Evolutionary conservation across 352 stramenopile genomes (phyloP).

Genomic region (Globisporangium emineosum): DNA sequence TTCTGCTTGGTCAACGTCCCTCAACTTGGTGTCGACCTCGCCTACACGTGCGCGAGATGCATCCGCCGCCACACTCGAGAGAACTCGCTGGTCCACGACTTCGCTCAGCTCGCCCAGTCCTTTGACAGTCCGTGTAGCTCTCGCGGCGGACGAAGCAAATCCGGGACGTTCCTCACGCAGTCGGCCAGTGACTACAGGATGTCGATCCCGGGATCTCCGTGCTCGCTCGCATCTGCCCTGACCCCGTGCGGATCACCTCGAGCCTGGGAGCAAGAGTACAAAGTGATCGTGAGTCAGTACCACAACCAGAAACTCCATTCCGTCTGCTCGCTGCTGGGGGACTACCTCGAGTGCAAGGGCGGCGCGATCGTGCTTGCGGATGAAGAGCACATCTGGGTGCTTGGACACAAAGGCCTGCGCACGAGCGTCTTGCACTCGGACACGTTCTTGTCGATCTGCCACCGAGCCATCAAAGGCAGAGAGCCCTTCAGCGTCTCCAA

Average conservation of each 20-base stretch:
- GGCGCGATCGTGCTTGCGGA: constrained; percentile 63
- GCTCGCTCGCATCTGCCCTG: constrained; percentile 37
- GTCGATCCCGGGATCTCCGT: constrained; percentile 4
- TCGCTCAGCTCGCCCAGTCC: constrained; percentile 39
- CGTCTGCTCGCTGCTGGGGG: constrained; percentile 56
- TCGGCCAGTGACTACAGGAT: constrained; percentile 7
- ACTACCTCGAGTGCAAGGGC: constrained; percentile 72
- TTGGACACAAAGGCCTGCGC: constrained; percentile 57
- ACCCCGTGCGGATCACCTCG: constrained; percentile 31
- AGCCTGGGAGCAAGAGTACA: constrained; percentile 29
- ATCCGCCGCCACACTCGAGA: constrained; percentile 52
- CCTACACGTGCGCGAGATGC: constrained; percentile 61
- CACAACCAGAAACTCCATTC: constrained; percentile 70
- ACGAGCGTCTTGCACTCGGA: constrained; percentile 46
- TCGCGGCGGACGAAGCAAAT: constrained; percentile 7
- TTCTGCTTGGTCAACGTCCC: constrained; percentile 73
- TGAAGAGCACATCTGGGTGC: constrained; percentile 58
- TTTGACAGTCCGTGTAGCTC: constrained; percentile 27
- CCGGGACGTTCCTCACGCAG: constrained; percentile 11
- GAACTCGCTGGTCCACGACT: constrained; percentile 40
- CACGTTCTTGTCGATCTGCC: constrained; percentile 60
- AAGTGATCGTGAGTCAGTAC: constrained; percentile 73
- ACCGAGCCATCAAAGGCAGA: constrained; percentile 37
- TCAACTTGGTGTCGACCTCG: constrained; percentile 53
- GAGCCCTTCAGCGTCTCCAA: constrained; percentile 47